Evolutionary conservation across 768 basidiomycete species (phyloP).

Genomic region (Amanita jacksonii): DNA sequence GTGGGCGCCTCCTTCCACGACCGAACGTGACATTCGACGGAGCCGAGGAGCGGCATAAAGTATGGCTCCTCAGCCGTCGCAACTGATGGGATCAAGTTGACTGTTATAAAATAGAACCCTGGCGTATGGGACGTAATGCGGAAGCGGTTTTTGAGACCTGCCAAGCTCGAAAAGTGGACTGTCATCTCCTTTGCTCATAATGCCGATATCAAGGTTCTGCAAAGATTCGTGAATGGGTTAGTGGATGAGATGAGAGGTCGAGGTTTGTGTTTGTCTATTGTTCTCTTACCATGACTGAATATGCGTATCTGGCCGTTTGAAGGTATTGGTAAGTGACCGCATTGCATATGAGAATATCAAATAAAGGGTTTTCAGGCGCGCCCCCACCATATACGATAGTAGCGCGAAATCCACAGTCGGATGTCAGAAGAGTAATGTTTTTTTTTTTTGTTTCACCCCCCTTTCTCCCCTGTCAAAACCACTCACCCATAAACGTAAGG

Average conservation of each 20-base stretch:
- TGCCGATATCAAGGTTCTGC: neutral
- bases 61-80: neutral
- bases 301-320: too few relatives aligned
- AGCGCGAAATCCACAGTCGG: too few relatives aligned
- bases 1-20: neutral
- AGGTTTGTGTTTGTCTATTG: neutral
- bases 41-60: neutral
- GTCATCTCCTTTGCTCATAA: slow-evolving; percentile 3
- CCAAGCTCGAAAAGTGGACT: neutral
- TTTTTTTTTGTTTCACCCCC: neutral
- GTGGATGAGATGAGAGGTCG: neutral
- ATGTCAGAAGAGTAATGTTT: too few relatives aligned
- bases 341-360: too few relatives aligned
- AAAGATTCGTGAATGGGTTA: neutral
- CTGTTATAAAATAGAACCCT: neutral
- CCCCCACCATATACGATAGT: too few relatives aligned
- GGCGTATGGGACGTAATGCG: slow-evolving; percentile 9
- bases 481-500: too few relatives aligned
- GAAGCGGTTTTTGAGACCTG: neutral
- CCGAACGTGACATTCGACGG: neutral
- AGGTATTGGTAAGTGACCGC: too few relatives aligned
- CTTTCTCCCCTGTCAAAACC: too few relatives aligned
- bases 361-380: too few relatives aligned
- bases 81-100: too few relatives aligned
- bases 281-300: neutral